phyloP scores from a whole-genome alignment of 140 eudicot species.

The Oenanthe javanica region DNA sequence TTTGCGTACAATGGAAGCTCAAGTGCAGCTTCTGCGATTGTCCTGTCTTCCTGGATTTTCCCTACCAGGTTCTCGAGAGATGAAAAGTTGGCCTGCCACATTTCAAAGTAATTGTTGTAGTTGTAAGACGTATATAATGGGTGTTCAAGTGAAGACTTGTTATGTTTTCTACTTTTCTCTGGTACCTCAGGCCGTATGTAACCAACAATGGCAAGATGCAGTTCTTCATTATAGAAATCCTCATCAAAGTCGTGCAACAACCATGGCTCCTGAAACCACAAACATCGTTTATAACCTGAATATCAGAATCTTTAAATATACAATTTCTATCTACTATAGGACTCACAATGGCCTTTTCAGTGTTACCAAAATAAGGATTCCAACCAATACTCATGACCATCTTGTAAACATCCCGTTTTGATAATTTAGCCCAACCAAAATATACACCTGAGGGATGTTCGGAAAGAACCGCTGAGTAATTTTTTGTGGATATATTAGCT shows the following conservation, averaged over 20 bases:
- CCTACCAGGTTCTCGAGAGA: conserved; percentile 75
- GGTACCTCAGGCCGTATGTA: conserved; percentile 94
- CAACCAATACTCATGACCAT: conserved; percentile 99
- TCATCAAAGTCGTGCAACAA: conserved; percentile 80
- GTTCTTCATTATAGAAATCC: conserved; percentile 85
- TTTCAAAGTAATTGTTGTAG: conserved; percentile 16
- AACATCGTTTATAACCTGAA: conserved; percentile 5
- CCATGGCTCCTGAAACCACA: conserved; percentile 83
- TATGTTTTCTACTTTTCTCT: neutral
- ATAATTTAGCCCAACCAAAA: conserved; percentile 94
- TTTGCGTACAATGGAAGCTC: conserved; percentile 72
- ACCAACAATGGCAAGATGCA: conserved; percentile 71
- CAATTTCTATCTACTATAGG: neutral
- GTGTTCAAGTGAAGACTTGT: neutral
- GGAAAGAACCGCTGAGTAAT: conserved; percentile 51
- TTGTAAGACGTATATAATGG: neutral
- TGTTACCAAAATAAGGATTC: conserved; percentile 80
- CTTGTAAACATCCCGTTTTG: conserved; percentile 68
- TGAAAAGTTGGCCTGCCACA: conserved; percentile 67
- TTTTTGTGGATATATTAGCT: conserved; percentile 84
- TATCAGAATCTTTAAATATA: neutral
- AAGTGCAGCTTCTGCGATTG: conserved; percentile 72
- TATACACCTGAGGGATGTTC: conserved; percentile 94
- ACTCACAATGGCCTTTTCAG: conserved; percentile 93
- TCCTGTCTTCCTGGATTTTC: conserved; percentile 74